Conservation (phyloP, 495 filamentous ascomycete species). For the Acidiella bohemica region DNA sequence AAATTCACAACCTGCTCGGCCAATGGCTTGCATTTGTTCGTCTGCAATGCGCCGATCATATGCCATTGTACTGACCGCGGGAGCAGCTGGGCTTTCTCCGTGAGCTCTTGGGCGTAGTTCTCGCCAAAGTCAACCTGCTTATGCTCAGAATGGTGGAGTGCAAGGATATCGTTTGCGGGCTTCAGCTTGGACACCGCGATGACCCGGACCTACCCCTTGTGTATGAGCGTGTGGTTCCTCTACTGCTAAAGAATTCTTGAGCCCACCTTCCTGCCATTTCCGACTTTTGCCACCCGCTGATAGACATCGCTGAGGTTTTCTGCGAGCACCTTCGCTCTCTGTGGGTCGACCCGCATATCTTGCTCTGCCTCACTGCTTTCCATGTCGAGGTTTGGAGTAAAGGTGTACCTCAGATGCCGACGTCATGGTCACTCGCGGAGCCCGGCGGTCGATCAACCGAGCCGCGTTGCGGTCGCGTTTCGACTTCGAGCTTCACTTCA, state of each 20-base stretch:
- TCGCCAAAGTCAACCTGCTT: conserved; percentile 80
- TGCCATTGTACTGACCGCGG: conserved; percentile 79
- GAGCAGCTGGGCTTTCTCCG: conserved; percentile 67
- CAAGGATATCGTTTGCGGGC: conserved; percentile 73
- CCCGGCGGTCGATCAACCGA: not conserved
- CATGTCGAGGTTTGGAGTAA: not conserved
- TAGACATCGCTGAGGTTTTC: conserved; percentile 25
- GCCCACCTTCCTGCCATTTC: conserved; percentile 7
- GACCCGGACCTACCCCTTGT: conserved; percentile 49
- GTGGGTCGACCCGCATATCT: conserved; percentile 26
- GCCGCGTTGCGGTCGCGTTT: not conserved
- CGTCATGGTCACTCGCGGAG: not conserved
- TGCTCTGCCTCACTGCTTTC: not conserved
- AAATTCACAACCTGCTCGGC: conserved; percentile 74
- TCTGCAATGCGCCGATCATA: conserved; percentile 86
- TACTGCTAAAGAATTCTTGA: not conserved
- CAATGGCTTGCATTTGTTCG: conserved; percentile 79
- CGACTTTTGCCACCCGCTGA: conserved; percentile 23
- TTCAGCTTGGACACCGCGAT: conserved; percentile 93
- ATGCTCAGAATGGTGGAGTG: conserved; percentile 47
- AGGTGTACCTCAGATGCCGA: not conserved
- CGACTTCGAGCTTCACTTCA: no score
- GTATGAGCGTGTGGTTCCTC: not conserved
- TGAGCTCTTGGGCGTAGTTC: conserved; percentile 90
- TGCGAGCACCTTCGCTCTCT: conserved; percentile 24